Percentiles rank a stretch among this genome's conserved stretches.
phyloP scores from a whole-genome alignment of 2,329 filamentous ascomycete genomes.

The Fusarium equiseti region DNA sequence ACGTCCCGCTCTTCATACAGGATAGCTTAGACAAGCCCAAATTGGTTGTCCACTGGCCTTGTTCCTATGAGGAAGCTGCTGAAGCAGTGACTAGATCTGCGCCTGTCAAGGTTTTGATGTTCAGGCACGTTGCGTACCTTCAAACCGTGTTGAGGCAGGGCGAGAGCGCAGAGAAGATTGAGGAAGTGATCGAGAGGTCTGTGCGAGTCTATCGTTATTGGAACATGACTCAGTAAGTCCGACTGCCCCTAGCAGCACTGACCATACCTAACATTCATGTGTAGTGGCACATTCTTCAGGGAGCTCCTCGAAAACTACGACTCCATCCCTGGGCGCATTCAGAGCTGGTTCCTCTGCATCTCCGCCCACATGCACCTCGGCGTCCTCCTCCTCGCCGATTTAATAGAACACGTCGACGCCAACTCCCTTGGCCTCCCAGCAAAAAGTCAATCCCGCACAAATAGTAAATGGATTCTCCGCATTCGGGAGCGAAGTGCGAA shows the following conservation, averaged over 20 bases:
- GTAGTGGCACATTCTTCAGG: conserved; percentile 59
- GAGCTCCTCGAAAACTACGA: conserved; percentile 63
- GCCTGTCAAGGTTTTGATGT: conserved; percentile 69
- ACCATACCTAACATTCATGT: background rate
- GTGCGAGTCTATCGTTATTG: conserved; percentile 65
- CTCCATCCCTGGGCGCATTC: conserved; percentile 63
- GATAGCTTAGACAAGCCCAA: conserved; percentile 22
- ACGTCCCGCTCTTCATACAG: conserved; percentile 19
- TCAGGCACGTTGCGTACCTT: conserved; percentile 65
- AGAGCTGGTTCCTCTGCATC: conserved; percentile 70
- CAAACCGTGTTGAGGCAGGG: conserved; percentile 62
- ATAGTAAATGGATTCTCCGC: conserved; percentile 51
- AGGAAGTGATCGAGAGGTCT: conserved; percentile 61
- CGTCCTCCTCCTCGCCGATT: conserved; percentile 65
- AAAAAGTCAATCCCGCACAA: conserved; percentile 41
- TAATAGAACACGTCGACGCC: conserved; percentile 63
- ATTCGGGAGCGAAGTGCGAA: conserved; percentile 59
- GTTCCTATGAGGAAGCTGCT: conserved; percentile 62
- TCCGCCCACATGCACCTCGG: conserved; percentile 69
- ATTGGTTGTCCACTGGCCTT: conserved; percentile 60
- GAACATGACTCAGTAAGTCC: conserved; percentile 59
- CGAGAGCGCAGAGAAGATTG: conserved; percentile 53
- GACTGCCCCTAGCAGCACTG: fast-evolving
- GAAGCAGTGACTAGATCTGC: conserved; percentile 63
- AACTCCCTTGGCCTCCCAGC: conserved; percentile 41